Evolutionary conservation across 306 rosid genomes (phyloP), one percentile per base, ranked within the genome.

Genomic region (Sechiopsis laciniata): DNA sequence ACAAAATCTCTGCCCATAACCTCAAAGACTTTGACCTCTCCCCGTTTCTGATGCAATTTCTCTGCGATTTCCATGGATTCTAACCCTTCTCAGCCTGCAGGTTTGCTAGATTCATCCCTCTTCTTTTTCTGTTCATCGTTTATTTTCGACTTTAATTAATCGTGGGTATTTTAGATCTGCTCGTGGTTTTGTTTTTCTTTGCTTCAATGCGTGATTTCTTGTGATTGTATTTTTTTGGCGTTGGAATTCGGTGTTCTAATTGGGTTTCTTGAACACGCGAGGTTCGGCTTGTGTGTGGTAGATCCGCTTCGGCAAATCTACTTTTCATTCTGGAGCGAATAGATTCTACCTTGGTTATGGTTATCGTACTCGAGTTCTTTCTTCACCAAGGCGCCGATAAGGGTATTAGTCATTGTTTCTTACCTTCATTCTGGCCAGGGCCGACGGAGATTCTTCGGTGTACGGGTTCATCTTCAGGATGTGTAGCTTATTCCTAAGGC

Each of bases 31-130:
- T 42, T 67, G 40, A 68, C 48, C 73, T 68, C 73, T 48, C 57
- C 71, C 24, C 37, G 37, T 56, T 2, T 74, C 75, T 59, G 71
- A 45, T 74, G 78, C 40, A 50, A 21, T 68, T 66, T 68, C 58
- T 46, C 71, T 65, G 62, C 71, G 29, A 56, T 57, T 57, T 73
- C 19, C 7, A 78, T 74, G 82, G 78, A 78, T 3, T 74, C 82
- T 10, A 78, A 78, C 0, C 13, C 78, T 20, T 24, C 77, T 16
- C 60, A 55, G 37, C 70, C 81, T 56, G 15, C 81, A 78, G 82
- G 82, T 78, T 78, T 66, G 29, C 54, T 2, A 5, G 16, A 64
- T 64, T 63, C 70, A 45, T 10, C 72, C 55, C 55, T 62, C 13
- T 48, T 68, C 32, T 20, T 42, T 42, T 66, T 9, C n/a, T 22